phyloP scores from a whole-genome alignment of 73 alveolate species.

The Symbiodinium natans region DNA sequence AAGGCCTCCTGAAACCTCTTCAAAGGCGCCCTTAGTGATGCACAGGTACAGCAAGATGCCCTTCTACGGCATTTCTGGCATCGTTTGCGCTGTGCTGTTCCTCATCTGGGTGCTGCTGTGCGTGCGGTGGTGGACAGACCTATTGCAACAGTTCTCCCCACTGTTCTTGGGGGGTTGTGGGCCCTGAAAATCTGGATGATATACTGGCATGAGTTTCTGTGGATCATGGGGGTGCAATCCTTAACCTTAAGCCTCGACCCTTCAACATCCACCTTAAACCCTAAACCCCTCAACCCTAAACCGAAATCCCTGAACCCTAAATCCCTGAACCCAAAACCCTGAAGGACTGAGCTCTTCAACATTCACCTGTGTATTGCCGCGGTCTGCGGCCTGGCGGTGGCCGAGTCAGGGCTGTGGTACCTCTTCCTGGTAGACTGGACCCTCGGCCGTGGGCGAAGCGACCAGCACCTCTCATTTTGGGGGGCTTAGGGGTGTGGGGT shows the following conservation, averaged over 20 bases:
- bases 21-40: too few relatives aligned
- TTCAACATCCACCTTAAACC: too few relatives aligned
- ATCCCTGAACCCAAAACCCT: not conserved
- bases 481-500: too few relatives aligned
- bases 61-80: slow-evolving; percentile 28
- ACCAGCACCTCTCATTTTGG: not conserved
- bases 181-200: too few relatives aligned
- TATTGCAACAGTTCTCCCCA: too few relatives aligned
- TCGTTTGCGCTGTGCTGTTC: not conserved
- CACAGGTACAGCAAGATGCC: slow-evolving; percentile 56
- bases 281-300: too few relatives aligned
- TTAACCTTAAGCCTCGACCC: too few relatives aligned
- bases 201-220: too few relatives aligned
- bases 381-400: slow-evolving; percentile 13
- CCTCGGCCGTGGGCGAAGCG: not conserved
- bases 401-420: slow-evolving; percentile 18
- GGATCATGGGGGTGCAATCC: too few relatives aligned
- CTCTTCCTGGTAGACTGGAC: slow-evolving; percentile 34
- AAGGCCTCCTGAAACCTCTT: too few relatives aligned
- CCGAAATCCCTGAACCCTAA: too few relatives aligned
- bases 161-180: too few relatives aligned
- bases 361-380: slow-evolving; percentile 43
- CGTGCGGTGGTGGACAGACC: slow-evolving; percentile 70
- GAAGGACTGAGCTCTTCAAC: slow-evolving; percentile 32
- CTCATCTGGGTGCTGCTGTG: slow-evolving; percentile 41